phyloP scores from a whole-genome alignment of 768 basidiomycete species.

The Amanita subjunquillea region DNA sequence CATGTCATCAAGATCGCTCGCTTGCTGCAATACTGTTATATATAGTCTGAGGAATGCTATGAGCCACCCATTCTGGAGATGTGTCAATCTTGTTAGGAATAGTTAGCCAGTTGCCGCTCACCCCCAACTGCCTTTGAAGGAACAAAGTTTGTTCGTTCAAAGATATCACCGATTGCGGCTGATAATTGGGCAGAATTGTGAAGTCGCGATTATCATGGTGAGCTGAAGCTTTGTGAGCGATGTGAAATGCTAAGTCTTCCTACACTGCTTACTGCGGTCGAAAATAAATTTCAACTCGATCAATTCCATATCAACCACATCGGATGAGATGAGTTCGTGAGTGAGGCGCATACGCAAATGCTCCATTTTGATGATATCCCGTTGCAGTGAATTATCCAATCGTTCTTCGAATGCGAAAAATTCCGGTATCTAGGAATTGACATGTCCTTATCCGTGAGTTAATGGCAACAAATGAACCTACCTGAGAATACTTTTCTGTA shows the following conservation, averaged over 20 bases:
- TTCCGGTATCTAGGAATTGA: slow-evolving; percentile 57
- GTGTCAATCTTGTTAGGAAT: neutral
- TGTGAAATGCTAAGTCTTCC: slow-evolving; percentile 1
- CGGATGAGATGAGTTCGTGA: slow-evolving; percentile 61
- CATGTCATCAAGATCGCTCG: slow-evolving; percentile 70
- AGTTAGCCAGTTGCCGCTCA: slow-evolving; percentile 23
- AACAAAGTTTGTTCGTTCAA: slow-evolving; percentile 63
- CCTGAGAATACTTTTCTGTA: slow-evolving; percentile 78
- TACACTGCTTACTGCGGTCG: slow-evolving; percentile 45
- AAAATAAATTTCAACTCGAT: slow-evolving; percentile 80
- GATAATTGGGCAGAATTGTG: slow-evolving; percentile 67
- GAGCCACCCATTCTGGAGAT: slow-evolving; percentile 58
- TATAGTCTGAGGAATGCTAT: slow-evolving; percentile 65
- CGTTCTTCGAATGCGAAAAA: slow-evolving; percentile 75
- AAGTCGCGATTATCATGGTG: slow-evolving; percentile 88
- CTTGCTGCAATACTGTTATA: slow-evolving; percentile 66
- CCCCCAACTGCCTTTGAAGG: slow-evolving; percentile 53
- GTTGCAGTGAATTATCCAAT: slow-evolving; percentile 76
- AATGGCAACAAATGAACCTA: slow-evolving; percentile 12
- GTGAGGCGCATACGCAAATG: slow-evolving; percentile 76
- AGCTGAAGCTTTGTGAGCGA: slow-evolving; percentile 25
- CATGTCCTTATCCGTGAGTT: neutral
- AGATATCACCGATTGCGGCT: slow-evolving; percentile 40
- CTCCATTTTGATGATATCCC: slow-evolving; percentile 75
- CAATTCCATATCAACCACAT: slow-evolving; percentile 73